Percentiles rank a stretch among this genome's conserved stretches.
Evolutionary conservation across 331 rosid species (phyloP).

Genomic region (Acacia concinna): DNA sequence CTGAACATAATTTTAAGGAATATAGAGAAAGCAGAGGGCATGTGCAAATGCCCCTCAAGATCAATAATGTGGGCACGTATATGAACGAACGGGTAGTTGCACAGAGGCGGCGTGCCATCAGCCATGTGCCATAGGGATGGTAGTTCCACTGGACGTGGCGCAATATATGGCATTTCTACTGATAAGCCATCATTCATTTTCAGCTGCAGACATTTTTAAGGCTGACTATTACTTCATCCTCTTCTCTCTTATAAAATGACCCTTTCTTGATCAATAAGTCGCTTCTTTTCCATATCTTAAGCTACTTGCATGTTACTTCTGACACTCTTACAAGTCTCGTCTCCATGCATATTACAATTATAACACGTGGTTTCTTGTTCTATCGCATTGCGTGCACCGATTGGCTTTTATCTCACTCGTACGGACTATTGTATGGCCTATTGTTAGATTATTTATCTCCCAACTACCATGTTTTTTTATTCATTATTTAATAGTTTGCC

Average conservation of each 20-base stretch:
- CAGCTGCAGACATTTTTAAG: constrained; percentile 1
- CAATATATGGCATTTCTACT: constrained; percentile 21
- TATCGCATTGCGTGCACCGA: neutral
- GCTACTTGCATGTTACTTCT: constrained; percentile 23
- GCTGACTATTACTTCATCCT: neutral
- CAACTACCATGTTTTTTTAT: neutral
- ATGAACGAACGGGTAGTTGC: neutral
- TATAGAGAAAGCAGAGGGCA: neutral
- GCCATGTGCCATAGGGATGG: constrained; percentile 30
- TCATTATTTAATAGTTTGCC: neutral
- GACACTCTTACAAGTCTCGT: neutral
- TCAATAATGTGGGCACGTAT: neutral
- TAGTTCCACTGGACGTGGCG: constrained; percentile 37
- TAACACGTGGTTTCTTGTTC: neutral
- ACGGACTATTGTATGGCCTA: neutral
- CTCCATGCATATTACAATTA: neutral
- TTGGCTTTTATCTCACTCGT: neutral
- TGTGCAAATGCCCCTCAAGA: neutral
- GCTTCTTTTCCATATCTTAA: constrained; percentile 13
- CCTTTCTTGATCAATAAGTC: constrained; percentile 37
- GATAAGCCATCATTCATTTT: neutral
- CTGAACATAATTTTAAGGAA: neutral
- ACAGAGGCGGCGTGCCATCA: constrained; percentile 14
- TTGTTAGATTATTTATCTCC: neutral
- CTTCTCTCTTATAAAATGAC: neutral